Evolutionary conservation across 176 grass and related monocot genomes (phyloP), one percentile per base, ranked within the genome.

Genomic region (Oropetium thomaeum): DNA sequence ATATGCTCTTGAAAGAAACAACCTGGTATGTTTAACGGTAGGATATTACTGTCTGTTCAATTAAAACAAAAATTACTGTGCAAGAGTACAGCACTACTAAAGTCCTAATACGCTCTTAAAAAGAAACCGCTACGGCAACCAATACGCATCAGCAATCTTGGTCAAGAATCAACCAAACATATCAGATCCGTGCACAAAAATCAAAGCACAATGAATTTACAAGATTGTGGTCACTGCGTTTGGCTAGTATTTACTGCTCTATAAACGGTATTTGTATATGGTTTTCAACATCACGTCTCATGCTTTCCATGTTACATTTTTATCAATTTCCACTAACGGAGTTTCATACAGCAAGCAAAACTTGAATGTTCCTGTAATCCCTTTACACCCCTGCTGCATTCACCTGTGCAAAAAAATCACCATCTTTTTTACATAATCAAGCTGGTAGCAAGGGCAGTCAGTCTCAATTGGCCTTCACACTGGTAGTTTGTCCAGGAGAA

Each of bases 271-370:
- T 39, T 54, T 5, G 45, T 67, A 59, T 81, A 87, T 35, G 17
- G 28, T 65, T 65, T 51, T 64, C 71, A 70, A 54, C 71, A 54
- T 67, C 67, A 71, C 39, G 23, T 75, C 35, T 55, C 53, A 43
- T 30, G 55, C 53, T 88, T 79, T 74, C 79, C 85, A 87, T 15
- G 75, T 87, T 79, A 88, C 62, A 74, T 71, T 72, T 64, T 28
- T 77, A 73, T 29, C 73, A 65, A 48, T 33, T 30, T 14, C 53
- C 13, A 27, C 27, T 12, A 22, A 69, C 62, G 61, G 6, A 13
- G 33, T 60, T 73, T 64, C 79, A 58, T 37, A 25, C 78, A 2
- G 57, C 30, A 78, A 67, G 48, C 73, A 37, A 58, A 77, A 78
- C 40, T 78, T 67, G 67, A 31, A 58, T 19, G 40, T 44, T 61